Conservation (phyloP, 2,329 filamentous ascomycete species). For the Ophiostoma perfectum region DNA sequence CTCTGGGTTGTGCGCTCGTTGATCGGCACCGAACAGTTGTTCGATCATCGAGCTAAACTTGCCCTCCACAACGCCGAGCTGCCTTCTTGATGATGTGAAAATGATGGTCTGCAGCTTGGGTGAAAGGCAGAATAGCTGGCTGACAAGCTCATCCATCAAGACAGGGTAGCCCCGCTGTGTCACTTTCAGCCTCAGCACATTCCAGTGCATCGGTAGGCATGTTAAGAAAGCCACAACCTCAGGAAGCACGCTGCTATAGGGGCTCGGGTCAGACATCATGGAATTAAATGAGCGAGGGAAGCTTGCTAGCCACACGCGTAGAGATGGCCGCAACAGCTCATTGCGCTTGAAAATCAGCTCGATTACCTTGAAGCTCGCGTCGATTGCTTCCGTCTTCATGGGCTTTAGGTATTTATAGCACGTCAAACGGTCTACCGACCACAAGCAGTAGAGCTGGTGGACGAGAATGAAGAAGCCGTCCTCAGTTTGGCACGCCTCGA, state of each 20-base stretch:
- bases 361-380: not conserved
- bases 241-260: not conserved
- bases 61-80: constrained; percentile 26
- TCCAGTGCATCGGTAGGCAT: not conserved
- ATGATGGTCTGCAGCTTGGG: constrained; percentile 31
- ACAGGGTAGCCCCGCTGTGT: constrained; percentile 30
- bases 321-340: constrained; percentile 3
- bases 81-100: constrained; percentile 31
- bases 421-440: not conserved
- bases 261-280: not conserved
- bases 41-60: not conserved
- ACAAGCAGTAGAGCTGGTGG: constrained; percentile 1
- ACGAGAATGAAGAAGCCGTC: not conserved
- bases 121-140: constrained; percentile 32
- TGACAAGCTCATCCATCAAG: constrained; percentile 35
- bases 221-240: not conserved
- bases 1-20: not conserved
- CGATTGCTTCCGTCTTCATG: not conserved
- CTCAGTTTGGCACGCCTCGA: not conserved
- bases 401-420: not conserved
- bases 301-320: constrained; percentile 29
- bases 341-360: not conserved
- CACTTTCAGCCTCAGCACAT: constrained; percentile 20
- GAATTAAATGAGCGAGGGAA: constrained; percentile 33
- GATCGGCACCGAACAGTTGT: not conserved